A percentile compares a stretch with the other conserved stretches of the same genome.
Conservation (phyloP, 805 yeast genomes). For the Diddensiella caesifluorescens region DNA sequence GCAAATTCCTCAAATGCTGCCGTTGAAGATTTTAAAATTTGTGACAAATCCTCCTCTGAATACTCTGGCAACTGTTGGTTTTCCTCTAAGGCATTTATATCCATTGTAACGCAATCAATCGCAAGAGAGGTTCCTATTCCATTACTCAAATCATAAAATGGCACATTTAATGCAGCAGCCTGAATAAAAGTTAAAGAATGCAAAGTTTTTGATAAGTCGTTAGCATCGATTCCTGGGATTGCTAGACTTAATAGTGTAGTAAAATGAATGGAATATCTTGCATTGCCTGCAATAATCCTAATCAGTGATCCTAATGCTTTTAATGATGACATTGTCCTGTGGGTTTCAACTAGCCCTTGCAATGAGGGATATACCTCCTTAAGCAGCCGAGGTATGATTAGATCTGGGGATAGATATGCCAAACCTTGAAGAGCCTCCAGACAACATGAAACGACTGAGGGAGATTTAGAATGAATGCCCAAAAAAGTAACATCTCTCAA, state of each 20-base stretch:
- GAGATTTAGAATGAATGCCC: conserved; percentile 76
- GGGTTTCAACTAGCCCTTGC: conserved; percentile 49
- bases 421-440: conserved; percentile 57
- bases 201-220: conserved; percentile 71
- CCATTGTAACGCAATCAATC: conserved; percentile 58
- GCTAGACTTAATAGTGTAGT: conserved; percentile 65
- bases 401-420: conserved; percentile 54
- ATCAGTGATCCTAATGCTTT: conserved; percentile 60
- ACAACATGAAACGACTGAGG: conserved; percentile 50
- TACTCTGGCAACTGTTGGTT: conserved; percentile 19
- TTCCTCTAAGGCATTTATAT: conserved; percentile 49
- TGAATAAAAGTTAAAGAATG: conserved; percentile 65
- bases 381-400: conserved; percentile 33
- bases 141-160: conserved; percentile 55
- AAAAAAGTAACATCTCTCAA: conserved; percentile 52
- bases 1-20: conserved; percentile 61
- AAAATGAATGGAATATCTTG: conserved; percentile 68
- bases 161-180: conserved; percentile 64
- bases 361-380: conserved; percentile 58
- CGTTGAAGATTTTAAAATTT: conserved; percentile 68
- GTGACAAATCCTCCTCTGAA: conserved; percentile 43
- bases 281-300: conserved; percentile 58
- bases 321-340: conserved; percentile 70
- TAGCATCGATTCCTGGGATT: conserved; percentile 80
- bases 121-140: conserved; percentile 32